Evolutionary conservation across 2,329 filamentous ascomycete species (phyloP).

Genomic region (Penicillium sp.): DNA sequence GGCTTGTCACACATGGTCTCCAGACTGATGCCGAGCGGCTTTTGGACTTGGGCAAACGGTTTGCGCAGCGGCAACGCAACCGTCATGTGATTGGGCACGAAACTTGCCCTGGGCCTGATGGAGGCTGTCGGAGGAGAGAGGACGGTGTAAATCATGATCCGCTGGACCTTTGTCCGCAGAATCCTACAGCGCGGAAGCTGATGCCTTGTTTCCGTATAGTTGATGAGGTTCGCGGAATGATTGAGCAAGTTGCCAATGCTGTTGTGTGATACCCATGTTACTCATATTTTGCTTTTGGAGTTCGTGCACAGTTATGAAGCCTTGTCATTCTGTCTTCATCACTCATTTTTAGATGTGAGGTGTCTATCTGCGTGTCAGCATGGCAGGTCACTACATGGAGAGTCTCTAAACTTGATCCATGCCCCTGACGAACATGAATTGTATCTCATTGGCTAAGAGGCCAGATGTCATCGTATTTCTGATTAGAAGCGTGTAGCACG

Average conservation of each 20-base stretch:
- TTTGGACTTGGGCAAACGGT: conserved; percentile 18
- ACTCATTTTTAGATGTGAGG: no score
- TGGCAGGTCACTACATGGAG: no score
- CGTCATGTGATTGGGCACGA: conserved; percentile 31
- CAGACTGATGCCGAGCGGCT: conserved; percentile 21
- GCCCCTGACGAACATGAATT: neutral
- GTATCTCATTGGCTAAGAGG: neutral
- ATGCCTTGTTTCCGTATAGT: conserved; percentile 32
- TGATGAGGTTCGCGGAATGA: conserved; percentile 29
- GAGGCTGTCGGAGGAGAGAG: conserved; percentile 26
- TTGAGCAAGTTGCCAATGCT: conserved; percentile 25
- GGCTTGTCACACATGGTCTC: conserved; percentile 16
- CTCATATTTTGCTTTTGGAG: neutral
- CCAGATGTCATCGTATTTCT: no score
- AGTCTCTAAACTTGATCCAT: no score
- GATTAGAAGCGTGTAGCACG: neutral
- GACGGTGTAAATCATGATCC: conserved; percentile 24
- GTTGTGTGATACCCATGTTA: conserved; percentile 29
- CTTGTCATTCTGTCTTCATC: no score
- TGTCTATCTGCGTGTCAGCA: no score
- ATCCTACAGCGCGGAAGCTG: conserved; percentile 22
- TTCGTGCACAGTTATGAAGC: neutral
- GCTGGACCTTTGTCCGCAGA: conserved; percentile 29
- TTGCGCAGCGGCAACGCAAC: conserved; percentile 29
- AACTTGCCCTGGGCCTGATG: conserved; percentile 25